Evolutionary conservation across 2,329 filamentous ascomycete species (phyloP).

Genomic region (Triangularia setosa): DNA sequence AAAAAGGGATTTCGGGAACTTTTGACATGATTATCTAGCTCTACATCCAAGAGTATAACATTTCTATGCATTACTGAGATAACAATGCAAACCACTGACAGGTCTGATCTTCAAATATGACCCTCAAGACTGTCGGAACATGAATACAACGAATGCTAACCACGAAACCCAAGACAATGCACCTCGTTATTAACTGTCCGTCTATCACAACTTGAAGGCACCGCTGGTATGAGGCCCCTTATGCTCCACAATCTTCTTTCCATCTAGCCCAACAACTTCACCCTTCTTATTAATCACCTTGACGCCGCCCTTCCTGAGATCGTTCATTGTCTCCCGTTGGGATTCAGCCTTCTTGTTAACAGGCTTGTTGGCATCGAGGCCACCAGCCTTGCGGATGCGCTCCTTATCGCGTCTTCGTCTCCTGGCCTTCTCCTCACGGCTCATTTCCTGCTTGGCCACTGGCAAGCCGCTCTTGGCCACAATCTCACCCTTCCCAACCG

Average conservation of each 20-base stretch:
- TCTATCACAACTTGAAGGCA: constrained; percentile 55
- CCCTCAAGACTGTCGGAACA: background rate
- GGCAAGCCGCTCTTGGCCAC: constrained; percentile 74
- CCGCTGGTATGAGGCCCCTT: constrained; percentile 49
- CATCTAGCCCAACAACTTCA: constrained; percentile 77
- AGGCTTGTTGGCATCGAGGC: constrained; percentile 40
- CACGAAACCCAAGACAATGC: background rate
- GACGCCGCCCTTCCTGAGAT: constrained; percentile 67
- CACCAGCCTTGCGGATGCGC: constrained; percentile 61
- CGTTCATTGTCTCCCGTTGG: constrained; percentile 45
- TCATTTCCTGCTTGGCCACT: constrained; percentile 80
- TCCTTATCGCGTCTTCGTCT: constrained; percentile 80
- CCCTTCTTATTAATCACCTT: constrained; percentile 90
- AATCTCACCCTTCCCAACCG: constrained; percentile 63
- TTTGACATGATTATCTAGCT: background rate
- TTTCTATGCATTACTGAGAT: background rate
- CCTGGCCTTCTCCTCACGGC: constrained; percentile 76
- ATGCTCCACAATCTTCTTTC: constrained; percentile 62
- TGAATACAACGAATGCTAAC: background rate
- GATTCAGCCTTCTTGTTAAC: constrained; percentile 57
- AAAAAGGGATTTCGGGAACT: background rate
- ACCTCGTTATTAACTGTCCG: background rate
- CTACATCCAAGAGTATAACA: background rate
- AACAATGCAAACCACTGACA: background rate
- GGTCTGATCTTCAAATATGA: background rate